Evolutionary conservation across 2,329 filamentous ascomycete genomes (phyloP).

Genomic region (Aspergillus brunneoviolaceus): DNA sequence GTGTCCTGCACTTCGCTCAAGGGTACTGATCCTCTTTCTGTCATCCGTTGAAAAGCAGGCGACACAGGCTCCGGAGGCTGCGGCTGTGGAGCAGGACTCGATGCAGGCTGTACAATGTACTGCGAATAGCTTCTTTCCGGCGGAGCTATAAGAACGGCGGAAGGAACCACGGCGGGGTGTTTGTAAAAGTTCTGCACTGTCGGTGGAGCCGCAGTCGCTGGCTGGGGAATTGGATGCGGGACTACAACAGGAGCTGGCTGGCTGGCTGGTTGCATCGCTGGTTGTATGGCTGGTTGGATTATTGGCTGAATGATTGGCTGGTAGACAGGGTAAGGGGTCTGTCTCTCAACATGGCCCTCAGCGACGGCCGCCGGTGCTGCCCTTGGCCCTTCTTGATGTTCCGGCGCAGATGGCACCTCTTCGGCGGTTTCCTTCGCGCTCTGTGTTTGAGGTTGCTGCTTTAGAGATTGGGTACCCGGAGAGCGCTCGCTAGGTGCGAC

Average conservation of each 20-base stretch:
- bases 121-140: conserved; percentile 32
- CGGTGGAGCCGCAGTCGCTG: not conserved
- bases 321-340: conserved; percentile 14
- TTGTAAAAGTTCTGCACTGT: conserved; percentile 16
- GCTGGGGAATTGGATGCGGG: not conserved
- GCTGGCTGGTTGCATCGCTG: not conserved
- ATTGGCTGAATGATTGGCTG: conserved; percentile 7
- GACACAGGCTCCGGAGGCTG: conserved; percentile 63
- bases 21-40: conserved; percentile 61
- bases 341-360: conserved; percentile 3
- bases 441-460: not conserved
- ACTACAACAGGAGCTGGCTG: conserved; percentile 9
- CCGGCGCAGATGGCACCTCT: not conserved
- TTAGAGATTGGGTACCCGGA: not conserved
- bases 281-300: conserved; percentile 4
- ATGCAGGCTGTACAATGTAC: conserved; percentile 61
- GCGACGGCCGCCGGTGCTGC: conserved; percentile 2
- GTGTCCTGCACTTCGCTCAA: conserved; percentile 57
- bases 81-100: conserved; percentile 49
- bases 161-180: conserved; percentile 34
- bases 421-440: not conserved
- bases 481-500: not conserved
- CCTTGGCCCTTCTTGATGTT: not conserved
- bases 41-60: conserved; percentile 61
- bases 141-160: conserved; percentile 58